Conservation (phyloP, 2,329 filamentous ascomycete species). For the Lachnellula hyalina region DNA sequence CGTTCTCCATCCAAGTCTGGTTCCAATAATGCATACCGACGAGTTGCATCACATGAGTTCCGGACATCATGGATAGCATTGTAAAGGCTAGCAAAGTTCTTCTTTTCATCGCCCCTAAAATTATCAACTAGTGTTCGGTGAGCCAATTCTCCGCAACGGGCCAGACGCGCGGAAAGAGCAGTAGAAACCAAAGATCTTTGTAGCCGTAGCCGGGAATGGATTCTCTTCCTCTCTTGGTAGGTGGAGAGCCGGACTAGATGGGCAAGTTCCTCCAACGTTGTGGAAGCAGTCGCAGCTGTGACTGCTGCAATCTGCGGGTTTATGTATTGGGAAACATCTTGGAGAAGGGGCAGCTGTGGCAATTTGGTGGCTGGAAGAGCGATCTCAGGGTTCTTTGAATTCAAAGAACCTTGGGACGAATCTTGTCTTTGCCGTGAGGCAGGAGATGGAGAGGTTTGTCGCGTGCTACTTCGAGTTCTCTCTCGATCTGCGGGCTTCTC, state of each 20-base stretch:
- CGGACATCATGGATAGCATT: conserved; percentile 75
- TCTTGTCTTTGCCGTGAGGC: conserved; percentile 25
- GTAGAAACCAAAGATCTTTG: conserved; percentile 71
- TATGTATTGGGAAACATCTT: conserved; percentile 61
- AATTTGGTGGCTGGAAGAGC: conserved; percentile 22
- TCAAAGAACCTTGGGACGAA: conserved; percentile 29
- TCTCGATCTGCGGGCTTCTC: conserved; percentile 39
- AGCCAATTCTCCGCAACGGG: conserved; percentile 67
- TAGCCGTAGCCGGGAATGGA: conserved; percentile 65
- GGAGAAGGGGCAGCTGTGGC: conserved; percentile 46
- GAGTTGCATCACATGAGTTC: conserved; percentile 68
- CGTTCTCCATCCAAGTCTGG: conserved; percentile 59
- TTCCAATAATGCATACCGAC: conserved; percentile 65
- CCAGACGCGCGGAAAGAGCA: conserved; percentile 67
- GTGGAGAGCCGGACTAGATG: conserved; percentile 72
- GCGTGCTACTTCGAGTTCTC: conserved; percentile 35
- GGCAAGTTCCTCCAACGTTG: conserved; percentile 70
- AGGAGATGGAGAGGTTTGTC: conserved; percentile 23
- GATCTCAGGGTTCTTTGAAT: conserved; percentile 11
- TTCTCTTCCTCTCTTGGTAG: conserved; percentile 76
- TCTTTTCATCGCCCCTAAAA: conserved; percentile 75
- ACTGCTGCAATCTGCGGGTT: conserved; percentile 48
- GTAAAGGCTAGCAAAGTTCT: conserved; percentile 67
- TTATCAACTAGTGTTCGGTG: conserved; percentile 72
- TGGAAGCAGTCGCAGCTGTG: conserved; percentile 56